Conservation (phyloP, 1,284 basidiomycete genomes). For the Mycosarcoma mackinlayi region DNA sequence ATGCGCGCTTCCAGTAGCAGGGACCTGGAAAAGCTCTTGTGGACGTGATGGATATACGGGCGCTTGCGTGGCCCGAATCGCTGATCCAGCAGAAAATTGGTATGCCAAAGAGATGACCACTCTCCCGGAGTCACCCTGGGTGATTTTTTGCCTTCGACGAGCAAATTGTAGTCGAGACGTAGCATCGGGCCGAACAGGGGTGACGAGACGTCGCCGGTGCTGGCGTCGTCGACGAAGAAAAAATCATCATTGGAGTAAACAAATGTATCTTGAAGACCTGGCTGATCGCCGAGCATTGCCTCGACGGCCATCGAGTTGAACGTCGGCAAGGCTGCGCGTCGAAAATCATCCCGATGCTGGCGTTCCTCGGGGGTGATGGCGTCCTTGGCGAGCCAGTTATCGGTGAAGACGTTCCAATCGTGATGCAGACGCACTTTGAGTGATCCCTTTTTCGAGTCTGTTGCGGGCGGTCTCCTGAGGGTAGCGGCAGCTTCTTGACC, state of each 20-base stretch:
- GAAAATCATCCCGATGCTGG: constrained; percentile 24
- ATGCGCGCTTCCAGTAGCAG: constrained; percentile 40
- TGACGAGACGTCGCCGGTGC: constrained; percentile 33
- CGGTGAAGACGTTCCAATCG: constrained; percentile 51
- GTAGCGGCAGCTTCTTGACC: constrained; percentile 24
- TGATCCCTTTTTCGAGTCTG: neutral
- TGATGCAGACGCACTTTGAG: constrained; percentile 46
- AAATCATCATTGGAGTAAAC: constrained; percentile 58
- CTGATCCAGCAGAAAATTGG: constrained; percentile 43
- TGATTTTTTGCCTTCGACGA: constrained; percentile 23
- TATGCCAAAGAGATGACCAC: constrained; percentile 40
- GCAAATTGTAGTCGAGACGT: constrained; percentile 46
- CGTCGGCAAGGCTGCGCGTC: constrained; percentile 46
- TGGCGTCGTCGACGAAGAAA: constrained; percentile 42
- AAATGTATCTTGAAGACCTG: constrained; percentile 42
- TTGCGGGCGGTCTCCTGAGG: neutral
- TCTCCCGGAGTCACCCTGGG: constrained; percentile 31
- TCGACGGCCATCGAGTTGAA: constrained; percentile 61
- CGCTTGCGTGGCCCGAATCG: constrained; percentile 45
- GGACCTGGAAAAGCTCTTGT: constrained; percentile 40
- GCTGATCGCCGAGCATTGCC: constrained; percentile 44
- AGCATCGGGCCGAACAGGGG: constrained; percentile 55
- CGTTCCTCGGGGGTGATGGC: constrained; percentile 9
- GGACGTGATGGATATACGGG: constrained; percentile 43
- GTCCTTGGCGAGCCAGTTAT: constrained; percentile 31